Evolutionary conservation across 345 rosid genomes (phyloP), one percentile per base, ranked within the genome.

Genomic region (Clarkia xantiana): DNA sequence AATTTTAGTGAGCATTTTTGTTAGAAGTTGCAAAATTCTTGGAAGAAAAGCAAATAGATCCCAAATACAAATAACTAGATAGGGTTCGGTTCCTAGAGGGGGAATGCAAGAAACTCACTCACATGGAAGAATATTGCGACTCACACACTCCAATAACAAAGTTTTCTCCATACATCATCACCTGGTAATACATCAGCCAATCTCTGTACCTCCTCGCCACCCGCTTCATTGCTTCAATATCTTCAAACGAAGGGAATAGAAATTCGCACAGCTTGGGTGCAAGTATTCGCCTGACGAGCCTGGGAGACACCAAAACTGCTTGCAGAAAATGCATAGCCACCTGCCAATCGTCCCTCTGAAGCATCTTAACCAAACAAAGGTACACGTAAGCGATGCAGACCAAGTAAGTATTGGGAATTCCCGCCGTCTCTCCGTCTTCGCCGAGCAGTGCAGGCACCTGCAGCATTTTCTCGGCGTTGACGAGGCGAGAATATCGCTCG

Each of bases 381-480:
- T 70, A 80, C 42, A 76, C 70, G 56, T 74, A 77, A 14, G 80
- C 70, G 67, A 71, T 66, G 52, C 60, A 44, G 45, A 67, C 62
- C n/a, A 73, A 47, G 14, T 62, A 66, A 13, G 54, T 54, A 62
- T 89, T 85, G 1, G 73, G 70, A 52, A 85, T 69, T 52, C 95
- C 85, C 13, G 82, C 69, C 7, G 87, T 82, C 41, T 50, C 53
- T 53, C 77, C 94, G 39, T 71, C 71, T 51, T 82, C 94, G 6
- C 80, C 88, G 51, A 85, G 83, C 72, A 85, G 76, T 14, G 97
- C 95, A 1, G 95, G 95, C 16, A 75, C 78, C 67, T 89, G 97
- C 48, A 85, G 95, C 90, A 78, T 64, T 57, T 60, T 66, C 76
- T 89, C 97, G 1, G 90, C 67, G 48, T 77, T 76, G 45, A 49